Percentiles rank a stretch among this genome's conserved stretches.
Evolutionary conservation across 805 yeast species (phyloP).

Genomic region (Teunomyces funiuensis): DNA sequence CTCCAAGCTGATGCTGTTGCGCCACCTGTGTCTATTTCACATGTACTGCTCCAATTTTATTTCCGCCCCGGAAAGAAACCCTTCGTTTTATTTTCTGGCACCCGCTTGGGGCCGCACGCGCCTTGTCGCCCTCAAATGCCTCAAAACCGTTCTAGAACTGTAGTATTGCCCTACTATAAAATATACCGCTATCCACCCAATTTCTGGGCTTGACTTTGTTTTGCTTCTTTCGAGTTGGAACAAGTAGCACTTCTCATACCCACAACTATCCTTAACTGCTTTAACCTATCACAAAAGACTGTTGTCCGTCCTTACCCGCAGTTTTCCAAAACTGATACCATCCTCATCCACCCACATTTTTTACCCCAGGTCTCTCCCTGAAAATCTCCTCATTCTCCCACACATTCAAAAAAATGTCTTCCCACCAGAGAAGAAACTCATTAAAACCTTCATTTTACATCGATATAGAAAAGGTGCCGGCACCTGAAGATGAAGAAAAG

Average conservation of each 20-base stretch:
- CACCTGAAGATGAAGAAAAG: not conserved
- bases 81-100: too few species aligned
- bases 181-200: not conserved
- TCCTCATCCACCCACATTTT: not conserved
- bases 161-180: not conserved
- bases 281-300: too few species aligned
- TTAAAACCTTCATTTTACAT: conserved; percentile 9
- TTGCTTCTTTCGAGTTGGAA: too few species aligned
- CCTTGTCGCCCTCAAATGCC: not conserved
- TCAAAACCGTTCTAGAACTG: not conserved
- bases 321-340: not conserved
- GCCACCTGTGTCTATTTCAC: too few species aligned
- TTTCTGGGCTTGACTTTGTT: not conserved
- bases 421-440: conserved; percentile 10
- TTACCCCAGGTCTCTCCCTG: conserved; percentile 3
- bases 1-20: too few species aligned
- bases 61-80: too few species aligned
- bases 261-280: too few species aligned
- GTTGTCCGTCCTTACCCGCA: not conserved
- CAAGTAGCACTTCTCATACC: too few species aligned
- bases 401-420: conserved; percentile 4
- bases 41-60: too few species aligned
- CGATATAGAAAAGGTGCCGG: conserved; percentile 10
- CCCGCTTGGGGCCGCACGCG: not conserved
- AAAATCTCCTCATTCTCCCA: too few species aligned